A percentile compares a stretch with the other conserved stretches of the same genome.
Evolutionary conservation across 129 eudicot species (phyloP).

Genomic region (Flaveria bidentis): DNA sequence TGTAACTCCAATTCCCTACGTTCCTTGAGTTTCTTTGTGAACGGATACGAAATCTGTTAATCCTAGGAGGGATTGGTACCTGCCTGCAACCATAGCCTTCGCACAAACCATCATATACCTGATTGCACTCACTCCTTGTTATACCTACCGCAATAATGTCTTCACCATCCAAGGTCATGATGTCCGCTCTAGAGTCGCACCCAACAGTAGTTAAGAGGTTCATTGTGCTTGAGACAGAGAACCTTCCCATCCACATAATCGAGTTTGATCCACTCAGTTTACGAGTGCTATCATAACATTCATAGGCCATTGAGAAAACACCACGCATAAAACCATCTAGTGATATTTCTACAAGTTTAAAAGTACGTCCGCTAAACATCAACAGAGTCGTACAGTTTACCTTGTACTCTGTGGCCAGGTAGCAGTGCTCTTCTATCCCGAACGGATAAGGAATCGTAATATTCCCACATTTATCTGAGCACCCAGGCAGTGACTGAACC

Average conservation of each 20-base stretch:
- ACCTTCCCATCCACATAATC: not conserved
- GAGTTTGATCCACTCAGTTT: not conserved
- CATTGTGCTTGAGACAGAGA: constrained; percentile 19
- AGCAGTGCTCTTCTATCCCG: not conserved
- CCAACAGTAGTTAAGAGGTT: constrained; percentile 35
- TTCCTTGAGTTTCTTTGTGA: constrained; percentile 12
- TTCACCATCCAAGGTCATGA: not conserved
- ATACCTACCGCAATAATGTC: constrained; percentile 17
- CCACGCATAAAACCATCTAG: constrained; percentile 25
- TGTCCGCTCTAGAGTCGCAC: constrained; percentile 34
- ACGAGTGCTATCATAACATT: constrained; percentile 18
- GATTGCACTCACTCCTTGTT: not conserved
- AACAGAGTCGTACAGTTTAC: not conserved
- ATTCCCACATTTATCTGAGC: constrained; percentile 9
- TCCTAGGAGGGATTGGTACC: constrained; percentile 13
- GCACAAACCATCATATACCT: constrained; percentile 6
- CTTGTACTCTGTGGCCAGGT: not conserved
- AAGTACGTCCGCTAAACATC: not conserved
- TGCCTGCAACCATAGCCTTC: constrained; percentile 37
- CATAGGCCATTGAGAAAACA: not conserved
- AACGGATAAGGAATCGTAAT: not conserved
- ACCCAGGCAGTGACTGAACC: not conserved
- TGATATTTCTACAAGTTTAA: constrained; percentile 7
- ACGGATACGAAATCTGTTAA: constrained; percentile 20
- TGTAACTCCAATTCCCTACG: constrained; percentile 20